Evolutionary conservation across 371 early-diverging fungal genomes (phyloP), one percentile per base, ranked within the genome.

Genomic region (Coemansia sp.): DNA sequence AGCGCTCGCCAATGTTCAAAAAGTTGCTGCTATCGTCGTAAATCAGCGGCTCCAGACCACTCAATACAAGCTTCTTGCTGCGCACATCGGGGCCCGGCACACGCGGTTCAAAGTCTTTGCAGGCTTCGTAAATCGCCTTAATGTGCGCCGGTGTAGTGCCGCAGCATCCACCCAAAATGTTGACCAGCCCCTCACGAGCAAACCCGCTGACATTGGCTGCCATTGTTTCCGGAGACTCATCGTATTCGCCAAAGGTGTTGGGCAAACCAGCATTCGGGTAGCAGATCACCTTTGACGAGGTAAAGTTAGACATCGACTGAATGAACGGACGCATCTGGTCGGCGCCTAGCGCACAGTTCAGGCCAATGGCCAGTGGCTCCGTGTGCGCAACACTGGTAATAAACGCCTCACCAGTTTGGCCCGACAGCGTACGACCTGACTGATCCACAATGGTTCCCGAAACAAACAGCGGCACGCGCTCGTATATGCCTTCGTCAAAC

Each of bases 371-470:
- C 56, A 92, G 64, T 14, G 95, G 95, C 34, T 90, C 80, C 31
- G 88, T 82, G 69, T 95, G 94, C 47, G 79, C 79, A 31, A 92
- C 83, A 10, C 92, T 92, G 13, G 88, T 84, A 21, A 95, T 88
- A 85, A 95, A 96, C 0, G 93, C 95, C 81, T 96, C 97, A 55
- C 95, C 94, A 0, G 97, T 96, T 71, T 95, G 95, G 51, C 97
- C 97, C 56, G 94, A 93, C 47, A 96, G 84, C 2, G 97, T 96
- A 73, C 96, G 89, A 50, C 97, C 96, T 63, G 91, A 90, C 81
- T 92, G 91, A 83, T 96, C 96, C 31, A 95, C 95, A 81, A 96
- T 96, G n/a, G 95, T 96, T 51, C 95, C 95, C 13, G 95, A 95
- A n/a, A 96, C 84, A 68, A 96, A 86, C 42, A 96, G 81, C 7